phyloP scores from a whole-genome alignment of 2,329 filamentous ascomycete species.

The Fusarium cicatricum region DNA sequence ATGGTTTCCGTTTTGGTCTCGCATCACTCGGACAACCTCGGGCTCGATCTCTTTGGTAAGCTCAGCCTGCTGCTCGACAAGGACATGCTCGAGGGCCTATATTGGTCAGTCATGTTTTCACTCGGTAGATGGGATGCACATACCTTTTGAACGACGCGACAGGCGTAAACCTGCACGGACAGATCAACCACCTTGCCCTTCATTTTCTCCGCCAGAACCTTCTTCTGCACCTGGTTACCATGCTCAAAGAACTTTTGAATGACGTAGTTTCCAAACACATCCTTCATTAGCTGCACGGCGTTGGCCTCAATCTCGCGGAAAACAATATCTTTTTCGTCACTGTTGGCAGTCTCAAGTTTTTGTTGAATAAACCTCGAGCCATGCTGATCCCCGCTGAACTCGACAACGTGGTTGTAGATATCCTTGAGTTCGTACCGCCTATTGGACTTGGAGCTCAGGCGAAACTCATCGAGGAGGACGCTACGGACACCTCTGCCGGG shows the following conservation, averaged over 20 bases:
- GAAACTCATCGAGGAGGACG: slow-evolving; percentile 80
- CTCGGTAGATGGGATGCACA: slow-evolving; percentile 19
- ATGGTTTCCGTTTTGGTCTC: slow-evolving; percentile 93
- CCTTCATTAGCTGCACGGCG: slow-evolving; percentile 87
- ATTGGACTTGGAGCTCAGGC: slow-evolving; percentile 74
- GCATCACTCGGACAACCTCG: slow-evolving; percentile 79
- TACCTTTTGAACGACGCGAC: slow-evolving; percentile 94
- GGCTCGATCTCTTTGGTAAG: slow-evolving; percentile 84
- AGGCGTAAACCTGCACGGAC: slow-evolving; percentile 90
- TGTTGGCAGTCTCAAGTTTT: slow-evolving; percentile 91
- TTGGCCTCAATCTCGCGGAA: slow-evolving; percentile 90
- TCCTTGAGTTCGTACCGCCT: slow-evolving; percentile 85
- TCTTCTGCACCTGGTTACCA: slow-evolving; percentile 93
- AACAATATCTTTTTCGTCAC: slow-evolving; percentile 91
- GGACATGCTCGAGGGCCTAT: slow-evolving; percentile 87
- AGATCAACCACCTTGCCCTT: slow-evolving; percentile 81
- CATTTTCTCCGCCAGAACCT: slow-evolving; percentile 85
- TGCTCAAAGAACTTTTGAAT: slow-evolving; percentile 98
- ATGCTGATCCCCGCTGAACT: slow-evolving; percentile 95
- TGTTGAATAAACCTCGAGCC: slow-evolving; percentile 95
- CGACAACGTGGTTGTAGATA: slow-evolving; percentile 86
- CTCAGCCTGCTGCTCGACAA: slow-evolving; percentile 88
- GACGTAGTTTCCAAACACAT: slow-evolving; percentile 98
- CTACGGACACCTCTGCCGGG: slow-evolving; percentile 71
- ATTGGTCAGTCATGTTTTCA: slow-evolving; percentile 36